Percentiles rank a stretch among this genome's conserved stretches.
Evolutionary conservation across 441 rosid genomes (phyloP).

Genomic region (Euphorbia schlechtendalii): DNA sequence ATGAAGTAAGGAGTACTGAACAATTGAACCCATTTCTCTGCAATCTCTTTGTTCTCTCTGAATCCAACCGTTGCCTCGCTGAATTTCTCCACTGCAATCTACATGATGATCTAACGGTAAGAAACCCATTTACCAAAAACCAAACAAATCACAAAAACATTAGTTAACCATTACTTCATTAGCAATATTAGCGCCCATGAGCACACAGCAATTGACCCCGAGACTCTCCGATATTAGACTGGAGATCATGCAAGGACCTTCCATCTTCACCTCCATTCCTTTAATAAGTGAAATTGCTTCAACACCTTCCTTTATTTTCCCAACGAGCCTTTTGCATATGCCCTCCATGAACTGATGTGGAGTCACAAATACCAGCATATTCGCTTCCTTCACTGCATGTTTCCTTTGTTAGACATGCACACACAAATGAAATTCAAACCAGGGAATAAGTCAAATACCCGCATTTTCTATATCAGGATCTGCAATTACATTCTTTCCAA

Average conservation of each 20-base stretch:
- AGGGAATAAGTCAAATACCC: constrained; percentile 37
- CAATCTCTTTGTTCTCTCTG: constrained; percentile 52
- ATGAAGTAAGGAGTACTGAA: constrained; percentile 78
- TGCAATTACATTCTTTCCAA: constrained; percentile 80
- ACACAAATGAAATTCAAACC: not conserved
- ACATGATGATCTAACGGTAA: constrained; percentile 12
- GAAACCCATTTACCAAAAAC: constrained; percentile 18
- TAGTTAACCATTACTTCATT: constrained; percentile 51
- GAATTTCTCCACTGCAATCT: constrained; percentile 89
- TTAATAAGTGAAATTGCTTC: constrained; percentile 89
- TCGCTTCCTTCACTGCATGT: constrained; percentile 72
- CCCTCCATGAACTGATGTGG: constrained; percentile 96
- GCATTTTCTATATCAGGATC: constrained; percentile 83
- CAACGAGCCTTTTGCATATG: constrained; percentile 70
- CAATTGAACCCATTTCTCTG: constrained; percentile 82
- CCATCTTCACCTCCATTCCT: constrained; percentile 93
- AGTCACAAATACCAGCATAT: constrained; percentile 90
- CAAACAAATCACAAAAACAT: too few species aligned
- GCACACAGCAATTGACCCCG: constrained; percentile 70
- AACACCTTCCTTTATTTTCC: constrained; percentile 54
- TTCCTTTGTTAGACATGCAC: constrained; percentile 7
- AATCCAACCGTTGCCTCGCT: constrained; percentile 98
- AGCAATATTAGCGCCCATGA: constrained; percentile 97
- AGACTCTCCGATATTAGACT: constrained; percentile 68
- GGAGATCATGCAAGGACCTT: constrained; percentile 96